Base-by-base conservation (phyloP, 306 rosid species). In the Vigna mungo region DNA sequence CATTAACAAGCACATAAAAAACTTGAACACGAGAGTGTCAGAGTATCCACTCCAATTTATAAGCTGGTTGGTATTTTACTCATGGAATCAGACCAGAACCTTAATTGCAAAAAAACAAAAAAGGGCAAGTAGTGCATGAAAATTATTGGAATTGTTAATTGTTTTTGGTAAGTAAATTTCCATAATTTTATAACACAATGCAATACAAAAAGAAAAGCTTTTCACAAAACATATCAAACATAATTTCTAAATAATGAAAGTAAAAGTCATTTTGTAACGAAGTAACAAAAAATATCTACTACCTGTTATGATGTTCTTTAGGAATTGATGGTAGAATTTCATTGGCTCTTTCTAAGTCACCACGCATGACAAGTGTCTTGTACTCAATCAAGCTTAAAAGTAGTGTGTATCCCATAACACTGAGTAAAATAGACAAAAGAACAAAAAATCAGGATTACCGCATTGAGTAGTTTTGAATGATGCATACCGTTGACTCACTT, bases 281-380 rank as follows among this genome's bases (percentile, higher is more conserved):
- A 34, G 70, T 51, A 65, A 54, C 67, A 59, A 30, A 83, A 65
- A 12, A 21, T 69, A 51, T 56, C 56, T 46, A 34, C 8, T 83
- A 96, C 99, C 99, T 92, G 85, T 96, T 96, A 81, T 86, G 97
- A 71, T 96, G 98, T 87, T 92, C 99, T 81, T 86, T 88, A 44
- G 99, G 99, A 88, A 96, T 96, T 77, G 98, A 80, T 80, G 98
- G 96, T 82, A 96, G 89, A 71, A 96, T 68, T 84, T 91, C 98
- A 88, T 68, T 90, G 77, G 99, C 99, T 87, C 96, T 89, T 76
- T 96, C 98, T 58, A 88, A 72, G 83, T 96, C 99, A 68, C 99
- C 99, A 17, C 98, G 97, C 98, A 96, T 91, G 82, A 96, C 97
- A 85, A 96, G 97, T 71, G 99, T 96, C 89, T 96, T 96, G 87